These are phyloP conservation scores for Alternaria infectoria DNA, from an alignment of 2,329 filamentous ascomycete genomes.

Conservation along the genomic window DNA sequence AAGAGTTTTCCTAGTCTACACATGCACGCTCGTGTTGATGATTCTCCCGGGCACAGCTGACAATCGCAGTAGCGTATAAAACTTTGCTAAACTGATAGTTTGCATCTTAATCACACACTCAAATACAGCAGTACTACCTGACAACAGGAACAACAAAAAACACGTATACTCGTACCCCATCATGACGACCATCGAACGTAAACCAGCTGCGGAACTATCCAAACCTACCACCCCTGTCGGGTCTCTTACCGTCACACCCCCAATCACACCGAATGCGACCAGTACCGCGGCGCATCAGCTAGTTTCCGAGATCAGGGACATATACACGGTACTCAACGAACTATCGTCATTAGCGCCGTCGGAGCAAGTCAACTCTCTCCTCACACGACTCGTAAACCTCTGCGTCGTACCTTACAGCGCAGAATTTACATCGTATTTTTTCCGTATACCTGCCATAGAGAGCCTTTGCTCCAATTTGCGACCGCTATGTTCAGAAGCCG, in stretches of 20 bases:
- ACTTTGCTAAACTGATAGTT: neutral
- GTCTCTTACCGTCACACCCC: slow-evolving; percentile 20
- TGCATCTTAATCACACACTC: neutral
- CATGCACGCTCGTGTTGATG: neutral
- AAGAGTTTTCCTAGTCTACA: slow-evolving; percentile 12
- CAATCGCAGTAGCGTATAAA: neutral
- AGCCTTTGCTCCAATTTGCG: slow-evolving; percentile 49
- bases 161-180: neutral
- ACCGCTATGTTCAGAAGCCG: slow-evolving; percentile 53
- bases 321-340: slow-evolving; percentile 19
- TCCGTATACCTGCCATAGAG: slow-evolving; percentile 40
- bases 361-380: slow-evolving; percentile 41
- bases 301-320: slow-evolving; percentile 26
- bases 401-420: slow-evolving; percentile 39
- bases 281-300: slow-evolving; percentile 26
- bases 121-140: neutral
- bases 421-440: slow-evolving; percentile 29
- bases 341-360: slow-evolving; percentile 41
- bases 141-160: neutral
- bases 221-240: neutral
- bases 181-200: neutral
- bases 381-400: slow-evolving; percentile 47
- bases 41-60: neutral
- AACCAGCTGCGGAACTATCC: neutral
- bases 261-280: slow-evolving; percentile 28